phyloP scores from a whole-genome alignment of 345 rosid genomes.

The Raphanus sativus region DNA sequence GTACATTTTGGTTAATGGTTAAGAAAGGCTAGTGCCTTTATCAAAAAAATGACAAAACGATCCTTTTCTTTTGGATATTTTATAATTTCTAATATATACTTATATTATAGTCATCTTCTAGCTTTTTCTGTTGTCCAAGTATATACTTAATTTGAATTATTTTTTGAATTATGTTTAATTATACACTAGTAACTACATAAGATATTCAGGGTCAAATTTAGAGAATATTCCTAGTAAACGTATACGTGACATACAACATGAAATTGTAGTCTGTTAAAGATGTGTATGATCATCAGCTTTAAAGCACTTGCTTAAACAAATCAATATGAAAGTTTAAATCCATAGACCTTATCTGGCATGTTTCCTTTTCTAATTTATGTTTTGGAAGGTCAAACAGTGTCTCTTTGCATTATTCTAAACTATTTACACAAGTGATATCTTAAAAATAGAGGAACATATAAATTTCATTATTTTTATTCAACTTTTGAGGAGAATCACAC shows the following conservation, averaged over 20 bases:
- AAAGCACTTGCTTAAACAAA: constrained; percentile 3
- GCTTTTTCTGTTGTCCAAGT: background rate
- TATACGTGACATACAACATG: constrained; percentile 3
- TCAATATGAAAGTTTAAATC: background rate
- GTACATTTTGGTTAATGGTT: constrained; percentile 29
- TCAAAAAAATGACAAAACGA: constrained; percentile 16
- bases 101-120: background rate
- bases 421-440: background rate
- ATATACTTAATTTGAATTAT: background rate
- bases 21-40: background rate
- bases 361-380: background rate
- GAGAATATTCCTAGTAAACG: constrained; percentile 28
- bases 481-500: background rate
- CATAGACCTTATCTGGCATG: background rate
- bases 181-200: background rate
- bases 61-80: constrained; percentile 23
- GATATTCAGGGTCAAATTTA: background rate
- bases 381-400: background rate
- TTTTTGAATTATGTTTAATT: background rate
- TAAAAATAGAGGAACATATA: background rate
- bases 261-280: background rate
- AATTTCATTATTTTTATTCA: background rate
- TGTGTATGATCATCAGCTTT: background rate
- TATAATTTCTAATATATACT: background rate
- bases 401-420: background rate